phyloP scores from a whole-genome alignment of 2,329 filamentous ascomycete genomes.

The Alternaria novae-zelandiae region DNA sequence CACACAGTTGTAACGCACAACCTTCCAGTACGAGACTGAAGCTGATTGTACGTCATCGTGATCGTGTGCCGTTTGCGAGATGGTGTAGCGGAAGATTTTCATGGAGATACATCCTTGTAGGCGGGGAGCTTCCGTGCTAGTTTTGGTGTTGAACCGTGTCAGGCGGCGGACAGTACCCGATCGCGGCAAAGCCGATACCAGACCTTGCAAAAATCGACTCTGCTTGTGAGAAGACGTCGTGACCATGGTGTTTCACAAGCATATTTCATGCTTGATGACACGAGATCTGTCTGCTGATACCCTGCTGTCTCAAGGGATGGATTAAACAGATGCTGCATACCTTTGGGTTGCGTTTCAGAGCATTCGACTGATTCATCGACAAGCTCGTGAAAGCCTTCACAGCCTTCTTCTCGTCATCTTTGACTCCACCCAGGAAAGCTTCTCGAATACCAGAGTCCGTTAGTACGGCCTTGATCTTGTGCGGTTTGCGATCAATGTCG shows the following conservation, averaged over 20 bases:
- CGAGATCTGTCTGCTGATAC: not conserved
- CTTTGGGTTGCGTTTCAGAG: slow-evolving; percentile 86
- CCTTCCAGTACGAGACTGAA: slow-evolving; percentile 1
- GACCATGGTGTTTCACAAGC: not conserved
- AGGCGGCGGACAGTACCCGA: slow-evolving; percentile 1
- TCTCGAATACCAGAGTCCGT: slow-evolving; percentile 65
- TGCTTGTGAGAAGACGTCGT: not conserved
- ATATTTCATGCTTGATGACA: not conserved
- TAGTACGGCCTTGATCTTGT: slow-evolving; percentile 72
- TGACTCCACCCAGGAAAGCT: slow-evolving; percentile 67
- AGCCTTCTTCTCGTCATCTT: slow-evolving; percentile 64
- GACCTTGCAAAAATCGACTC: not conserved
- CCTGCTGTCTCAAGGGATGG: not conserved
- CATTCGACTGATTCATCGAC: slow-evolving; percentile 68
- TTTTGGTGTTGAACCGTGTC: slow-evolving; percentile 3
- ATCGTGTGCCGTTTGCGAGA: not conserved
- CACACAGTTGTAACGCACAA: slow-evolving; percentile 10
- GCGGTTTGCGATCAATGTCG: slow-evolving; percentile 76
- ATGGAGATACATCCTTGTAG: not conserved
- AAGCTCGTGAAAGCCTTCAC: slow-evolving; percentile 70
- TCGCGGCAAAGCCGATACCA: not conserved
- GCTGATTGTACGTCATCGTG: not conserved
- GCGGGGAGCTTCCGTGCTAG: not conserved
- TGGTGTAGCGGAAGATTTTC: not conserved
- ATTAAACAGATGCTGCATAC: slow-evolving; percentile 55